Base-by-base conservation (phyloP, 805 yeast genomes). In the Nakazawaea sp. region DNA sequence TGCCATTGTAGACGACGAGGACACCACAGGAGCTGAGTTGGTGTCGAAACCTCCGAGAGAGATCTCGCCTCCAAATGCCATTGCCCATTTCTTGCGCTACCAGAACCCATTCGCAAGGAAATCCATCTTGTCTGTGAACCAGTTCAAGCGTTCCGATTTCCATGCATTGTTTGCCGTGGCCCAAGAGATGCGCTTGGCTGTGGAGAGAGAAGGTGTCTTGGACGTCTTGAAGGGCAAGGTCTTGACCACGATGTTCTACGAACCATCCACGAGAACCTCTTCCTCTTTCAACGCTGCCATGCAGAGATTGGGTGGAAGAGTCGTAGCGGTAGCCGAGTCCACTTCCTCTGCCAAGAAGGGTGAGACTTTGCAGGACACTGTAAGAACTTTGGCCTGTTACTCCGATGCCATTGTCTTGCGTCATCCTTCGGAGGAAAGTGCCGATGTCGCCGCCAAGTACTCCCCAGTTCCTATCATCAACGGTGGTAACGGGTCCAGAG, bases 261-360 rank as follows among this genome's bases (percentile, higher is more conserved):
- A 92, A 68, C 98, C 99, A 49, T 87, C 96, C 5, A 94, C 99
- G 27, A 78, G 99, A 66, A 92, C 99, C 24, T 78, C 94, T 15
- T 79, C 97, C 17, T 92, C 97, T 1, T 94, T 94, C 59, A 96
- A 92, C 60, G 96, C 96, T 51, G 99, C 99, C 43, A 92, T 92
- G 98, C 97, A 92, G 71, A 84, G 99, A 68, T 72, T 92, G 52
- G 99, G 99, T 61, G 99, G 99, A 57, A 78, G 96, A 63, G 95
- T 88, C 49, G 84, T 94, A 48, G 75, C 94, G 38, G 83, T 92
- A 46, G 72, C 84, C 45, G 83, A 92, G 43, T 78, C 75, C 46
- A 72, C 88, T 24, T 89, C 97, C n/a, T 86, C 96, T 18, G 96
- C 89, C 34, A 85, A 87, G 69, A 92, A 92, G 72, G 99, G 99